These are phyloP conservation scores for Dittrichia graveolens DNA, from an alignment of 129 eudicot genomes.

Conservation along the genomic window DNA sequence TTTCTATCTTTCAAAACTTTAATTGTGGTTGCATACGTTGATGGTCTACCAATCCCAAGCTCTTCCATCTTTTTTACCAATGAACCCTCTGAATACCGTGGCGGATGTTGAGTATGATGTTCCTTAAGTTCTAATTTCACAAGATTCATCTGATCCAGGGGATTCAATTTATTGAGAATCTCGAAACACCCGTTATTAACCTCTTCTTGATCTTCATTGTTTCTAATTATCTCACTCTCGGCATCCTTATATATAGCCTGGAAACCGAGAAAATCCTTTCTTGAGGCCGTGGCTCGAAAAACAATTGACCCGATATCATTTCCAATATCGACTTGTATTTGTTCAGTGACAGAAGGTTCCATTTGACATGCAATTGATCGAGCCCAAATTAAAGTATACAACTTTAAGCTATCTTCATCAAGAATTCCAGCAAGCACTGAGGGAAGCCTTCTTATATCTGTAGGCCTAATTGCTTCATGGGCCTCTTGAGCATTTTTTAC, in stretches of 20 bases:
- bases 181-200: conserved; percentile 41
- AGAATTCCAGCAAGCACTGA: conserved; percentile 64
- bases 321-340: conserved; percentile 75
- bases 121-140: conserved; percentile 60
- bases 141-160: conserved; percentile 46
- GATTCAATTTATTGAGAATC: conserved; percentile 45
- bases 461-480: conserved; percentile 97
- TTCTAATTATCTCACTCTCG: conserved; percentile 48
- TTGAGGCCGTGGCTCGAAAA: conserved; percentile 70
- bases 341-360: conserved; percentile 72
- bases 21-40: conserved; percentile 88
- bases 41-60: conserved; percentile 98
- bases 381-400: conserved; percentile 88
- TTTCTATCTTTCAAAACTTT: conserved; percentile 87
- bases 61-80: conserved; percentile 92
- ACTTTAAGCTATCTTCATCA: conserved; percentile 82
- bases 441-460: conserved; percentile 73
- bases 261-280: conserved; percentile 62
- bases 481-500: conserved; percentile 98
- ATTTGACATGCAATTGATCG: conserved; percentile 91
- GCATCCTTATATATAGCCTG: conserved; percentile 71
- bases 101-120: conserved; percentile 86
- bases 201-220: conserved; percentile 49
- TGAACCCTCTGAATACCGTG: conserved; percentile 84
- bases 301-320: conserved; percentile 49